These are phyloP conservation scores for Leccinum broughii DNA, from an alignment of 768 basidiomycete species.

Conservation along the genomic window DNA sequence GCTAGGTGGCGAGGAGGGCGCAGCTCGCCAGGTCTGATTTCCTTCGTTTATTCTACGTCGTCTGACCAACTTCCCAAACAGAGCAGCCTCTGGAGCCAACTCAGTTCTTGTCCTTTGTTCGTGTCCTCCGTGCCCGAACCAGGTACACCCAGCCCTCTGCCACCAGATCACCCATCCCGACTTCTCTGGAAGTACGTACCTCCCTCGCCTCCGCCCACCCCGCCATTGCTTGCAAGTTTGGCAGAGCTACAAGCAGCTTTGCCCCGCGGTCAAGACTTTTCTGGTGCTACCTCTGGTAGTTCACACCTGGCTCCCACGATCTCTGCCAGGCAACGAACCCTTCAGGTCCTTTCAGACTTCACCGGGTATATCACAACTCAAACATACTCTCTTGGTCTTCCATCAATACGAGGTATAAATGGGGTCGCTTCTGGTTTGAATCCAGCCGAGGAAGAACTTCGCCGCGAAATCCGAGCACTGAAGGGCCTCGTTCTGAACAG, in stretches of 20 bases:
- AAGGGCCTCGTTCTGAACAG: constrained; percentile 80
- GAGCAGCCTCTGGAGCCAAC: constrained; percentile 60
- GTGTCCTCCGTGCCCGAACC: constrained; percentile 32
- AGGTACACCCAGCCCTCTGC: constrained; percentile 1
- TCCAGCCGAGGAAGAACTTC: constrained; percentile 59
- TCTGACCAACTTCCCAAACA: constrained; percentile 25
- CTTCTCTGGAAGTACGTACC: constrained; percentile 42
- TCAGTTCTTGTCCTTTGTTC: constrained; percentile 52
- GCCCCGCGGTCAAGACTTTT: constrained; percentile 19
- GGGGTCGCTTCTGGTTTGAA: constrained; percentile 21
- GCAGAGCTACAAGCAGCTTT: constrained; percentile 22
- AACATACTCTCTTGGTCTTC: constrained; percentile 46
- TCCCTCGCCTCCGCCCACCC: constrained; percentile 27
- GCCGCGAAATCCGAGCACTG: constrained; percentile 71
- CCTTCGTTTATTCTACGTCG: not conserved
- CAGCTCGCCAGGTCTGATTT: constrained; percentile 51
- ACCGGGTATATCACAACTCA: constrained; percentile 80
- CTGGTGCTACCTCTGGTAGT: constrained; percentile 12
- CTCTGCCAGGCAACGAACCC: constrained; percentile 53
- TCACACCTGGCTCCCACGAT: constrained; percentile 21
- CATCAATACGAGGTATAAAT: constrained; percentile 18
- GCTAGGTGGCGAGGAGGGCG: constrained; percentile 53
- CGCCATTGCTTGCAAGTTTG: constrained; percentile 31
- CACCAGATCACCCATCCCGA: constrained; percentile 23
- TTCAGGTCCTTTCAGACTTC: constrained; percentile 67